These are phyloP conservation scores for Aethionema arabicum DNA, from an alignment of 345 rosid species.

Conservation along the genomic window DNA sequence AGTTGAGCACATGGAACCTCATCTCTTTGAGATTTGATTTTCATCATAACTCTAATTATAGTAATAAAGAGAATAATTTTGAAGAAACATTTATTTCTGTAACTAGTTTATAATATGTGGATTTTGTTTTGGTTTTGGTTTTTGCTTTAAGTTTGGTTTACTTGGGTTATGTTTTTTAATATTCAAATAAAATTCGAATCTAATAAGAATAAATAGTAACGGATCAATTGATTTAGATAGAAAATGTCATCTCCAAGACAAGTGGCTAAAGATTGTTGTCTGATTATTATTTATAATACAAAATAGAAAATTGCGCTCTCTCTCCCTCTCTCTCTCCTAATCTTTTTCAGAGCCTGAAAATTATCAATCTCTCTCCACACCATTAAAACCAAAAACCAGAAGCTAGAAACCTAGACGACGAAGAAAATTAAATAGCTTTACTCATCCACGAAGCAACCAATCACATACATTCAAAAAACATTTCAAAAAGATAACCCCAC, in stretches of 20 bases:
- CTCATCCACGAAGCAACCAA: conserved; percentile 42
- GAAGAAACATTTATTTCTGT: no score
- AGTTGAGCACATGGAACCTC: no score
- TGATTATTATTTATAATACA: not conserved
- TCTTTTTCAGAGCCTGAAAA: conserved; percentile 9
- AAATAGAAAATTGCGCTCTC: not conserved
- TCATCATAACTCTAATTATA: no score
- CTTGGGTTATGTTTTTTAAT: no score
- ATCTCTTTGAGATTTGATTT: not conserved
- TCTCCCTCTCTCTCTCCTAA: conserved; percentile 20
- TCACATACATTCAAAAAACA: conserved; percentile 27
- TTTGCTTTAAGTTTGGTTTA: no score
- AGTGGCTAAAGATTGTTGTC: conserved; percentile 19
- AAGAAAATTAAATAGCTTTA: conserved; percentile 21
- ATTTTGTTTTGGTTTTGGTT: no score
- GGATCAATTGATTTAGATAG: no score
- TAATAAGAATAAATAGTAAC: no score
- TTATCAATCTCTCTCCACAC: conserved; percentile 21
- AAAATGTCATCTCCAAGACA: not conserved
- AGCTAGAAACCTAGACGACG: conserved; percentile 20
- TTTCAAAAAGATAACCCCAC: conserved; percentile 25
- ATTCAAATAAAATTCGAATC: no score
- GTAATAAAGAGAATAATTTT: no score
- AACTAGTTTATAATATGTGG: no score
- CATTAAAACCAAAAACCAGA: conserved; percentile 24